phyloP scores from a whole-genome alignment of 1,284 basidiomycete species.

The Kalmanozyma brasiliensis region DNA sequence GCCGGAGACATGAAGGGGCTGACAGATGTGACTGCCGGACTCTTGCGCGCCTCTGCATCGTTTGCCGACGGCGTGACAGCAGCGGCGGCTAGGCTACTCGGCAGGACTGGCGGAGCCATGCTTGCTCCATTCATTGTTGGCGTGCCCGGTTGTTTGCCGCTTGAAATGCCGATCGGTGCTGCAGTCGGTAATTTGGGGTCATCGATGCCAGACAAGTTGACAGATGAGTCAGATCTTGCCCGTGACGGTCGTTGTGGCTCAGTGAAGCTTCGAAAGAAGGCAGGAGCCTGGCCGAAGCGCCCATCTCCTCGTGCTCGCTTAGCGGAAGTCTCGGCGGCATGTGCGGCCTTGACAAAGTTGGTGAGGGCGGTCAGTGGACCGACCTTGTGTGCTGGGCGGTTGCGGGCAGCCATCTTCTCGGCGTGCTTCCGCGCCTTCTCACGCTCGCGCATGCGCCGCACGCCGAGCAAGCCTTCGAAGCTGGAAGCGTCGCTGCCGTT shows the following conservation, averaged over 20 bases:
- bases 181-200: conserved; percentile 1
- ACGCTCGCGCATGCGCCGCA: conserved; percentile 60
- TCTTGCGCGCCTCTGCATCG: conserved; percentile 19
- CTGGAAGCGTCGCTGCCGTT: conserved; percentile 52
- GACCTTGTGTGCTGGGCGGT: conserved; percentile 62
- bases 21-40: conserved; percentile 18
- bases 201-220: conserved; percentile 1
- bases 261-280: conserved; percentile 34
- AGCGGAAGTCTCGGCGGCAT: conserved; percentile 55
- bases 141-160: neutral
- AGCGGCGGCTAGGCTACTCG: neutral
- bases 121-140: conserved; percentile 1
- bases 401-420: conserved; percentile 54
- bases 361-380: conserved; percentile 59
- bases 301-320: conserved; percentile 13
- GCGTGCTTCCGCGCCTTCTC: conserved; percentile 53
- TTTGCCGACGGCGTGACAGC: neutral
- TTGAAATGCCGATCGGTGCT: neutral
- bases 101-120: conserved; percentile 1
- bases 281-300: conserved; percentile 15
- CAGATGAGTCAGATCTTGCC: conserved; percentile 7
- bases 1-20: conserved; percentile 31
- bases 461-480: conserved; percentile 57
- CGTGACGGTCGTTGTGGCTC: conserved; percentile 12
- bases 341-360: conserved; percentile 65